phyloP scores from a whole-genome alignment of 2,329 filamentous ascomycete genomes.

The Penicillium sumatraense region DNA sequence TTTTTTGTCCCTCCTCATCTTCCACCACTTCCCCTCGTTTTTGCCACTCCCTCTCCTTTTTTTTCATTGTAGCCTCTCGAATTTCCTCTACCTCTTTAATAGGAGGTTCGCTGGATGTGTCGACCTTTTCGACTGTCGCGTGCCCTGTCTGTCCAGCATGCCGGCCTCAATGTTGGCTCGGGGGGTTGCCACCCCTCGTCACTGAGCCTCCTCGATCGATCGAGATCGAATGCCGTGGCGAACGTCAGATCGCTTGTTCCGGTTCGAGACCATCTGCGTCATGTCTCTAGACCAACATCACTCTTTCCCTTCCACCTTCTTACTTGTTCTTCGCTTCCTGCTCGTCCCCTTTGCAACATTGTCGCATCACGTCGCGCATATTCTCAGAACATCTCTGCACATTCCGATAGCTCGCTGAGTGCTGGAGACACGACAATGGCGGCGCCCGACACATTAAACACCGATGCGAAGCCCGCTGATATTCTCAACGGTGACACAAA shows the following conservation, averaged over 20 bases:
- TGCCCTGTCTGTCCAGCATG: constrained; percentile 35
- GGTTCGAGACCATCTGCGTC: constrained; percentile 19
- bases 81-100: neutral
- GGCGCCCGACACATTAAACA: neutral
- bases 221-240: constrained; percentile 30
- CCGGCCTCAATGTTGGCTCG: constrained; percentile 30
- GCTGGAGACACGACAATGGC: constrained; percentile 11
- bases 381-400: constrained; percentile 2
- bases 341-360: neutral
- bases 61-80: no score
- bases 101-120: constrained; percentile 38
- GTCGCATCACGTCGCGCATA: constrained; percentile 6
- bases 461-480: constrained; percentile 18
- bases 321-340: neutral
- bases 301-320: neutral
- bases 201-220: constrained; percentile 32
- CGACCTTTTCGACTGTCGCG: constrained; percentile 28
- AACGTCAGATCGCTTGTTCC: constrained; percentile 25
- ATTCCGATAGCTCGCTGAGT: neutral
- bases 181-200: constrained; percentile 33
- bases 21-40: neutral
- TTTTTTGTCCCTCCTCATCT: neutral
- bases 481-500: constrained; percentile 21
- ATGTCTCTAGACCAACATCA: constrained; percentile 13
- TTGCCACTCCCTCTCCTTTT: neutral